phyloP scores from a whole-genome alignment of 768 basidiomycete species.

The Leucosporidium creatinivorum region DNA sequence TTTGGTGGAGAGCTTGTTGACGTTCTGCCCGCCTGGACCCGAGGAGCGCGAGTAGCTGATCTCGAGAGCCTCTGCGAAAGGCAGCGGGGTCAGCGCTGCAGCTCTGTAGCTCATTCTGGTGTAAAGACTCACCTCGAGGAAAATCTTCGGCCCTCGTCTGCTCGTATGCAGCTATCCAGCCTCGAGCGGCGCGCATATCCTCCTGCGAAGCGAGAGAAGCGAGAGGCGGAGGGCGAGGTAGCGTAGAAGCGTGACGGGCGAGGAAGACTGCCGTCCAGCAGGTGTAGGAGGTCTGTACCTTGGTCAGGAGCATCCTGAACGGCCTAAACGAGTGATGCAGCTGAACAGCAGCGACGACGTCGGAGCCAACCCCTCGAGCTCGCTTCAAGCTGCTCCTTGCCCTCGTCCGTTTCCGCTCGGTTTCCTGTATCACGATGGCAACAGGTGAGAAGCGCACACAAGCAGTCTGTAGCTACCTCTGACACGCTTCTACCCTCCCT shows the following conservation, averaged over 20 bases:
- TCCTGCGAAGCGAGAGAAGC: slow-evolving; percentile 6
- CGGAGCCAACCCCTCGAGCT: no score
- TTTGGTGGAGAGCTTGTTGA: slow-evolving; percentile 35
- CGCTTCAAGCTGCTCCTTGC: no score
- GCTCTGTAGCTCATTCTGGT: not conserved
- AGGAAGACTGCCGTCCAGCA: no score
- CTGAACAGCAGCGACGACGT: no score
- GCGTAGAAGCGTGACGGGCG: not conserved
- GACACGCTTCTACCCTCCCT: not conserved
- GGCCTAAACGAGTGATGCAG: no score
- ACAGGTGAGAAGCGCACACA: no score
- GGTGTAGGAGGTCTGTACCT: no score
- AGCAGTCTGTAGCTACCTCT: no score
- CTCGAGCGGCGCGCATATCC: slow-evolving; percentile 12
- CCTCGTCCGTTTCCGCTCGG: no score
- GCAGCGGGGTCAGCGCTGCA: not conserved
- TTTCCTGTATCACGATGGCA: no score
- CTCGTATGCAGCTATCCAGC: slow-evolving; percentile 10
- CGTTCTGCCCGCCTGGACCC: slow-evolving; percentile 35
- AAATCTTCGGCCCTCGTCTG: not conserved
- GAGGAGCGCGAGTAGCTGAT: slow-evolving; percentile 28
- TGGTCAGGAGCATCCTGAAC: no score
- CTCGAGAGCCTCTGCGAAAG: slow-evolving; percentile 12
- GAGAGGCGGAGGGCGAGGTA: slow-evolving; percentile 6
- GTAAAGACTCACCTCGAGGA: slow-evolving; percentile 12